phyloP scores from a whole-genome alignment of 768 basidiomycete genomes.

The Russula foetens region DNA sequence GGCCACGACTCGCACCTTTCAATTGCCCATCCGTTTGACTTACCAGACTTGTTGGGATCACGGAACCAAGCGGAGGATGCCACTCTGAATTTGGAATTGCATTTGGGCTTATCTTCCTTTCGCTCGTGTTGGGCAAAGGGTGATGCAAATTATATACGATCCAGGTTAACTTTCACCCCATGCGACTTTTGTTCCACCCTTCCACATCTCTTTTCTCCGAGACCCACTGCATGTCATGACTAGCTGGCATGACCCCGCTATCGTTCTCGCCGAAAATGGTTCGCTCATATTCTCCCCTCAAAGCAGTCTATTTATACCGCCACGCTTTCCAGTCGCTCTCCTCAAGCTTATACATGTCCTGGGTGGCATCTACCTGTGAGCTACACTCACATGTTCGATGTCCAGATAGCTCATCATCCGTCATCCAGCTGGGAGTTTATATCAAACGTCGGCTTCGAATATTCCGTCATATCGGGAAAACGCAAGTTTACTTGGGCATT shows the following conservation, averaged over 20 bases:
- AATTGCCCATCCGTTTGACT: too few species aligned
- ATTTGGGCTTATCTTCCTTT: too few species aligned
- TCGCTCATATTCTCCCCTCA: not conserved
- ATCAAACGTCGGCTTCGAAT: constrained; percentile 6
- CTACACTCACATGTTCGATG: not conserved
- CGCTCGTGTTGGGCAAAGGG: too few species aligned
- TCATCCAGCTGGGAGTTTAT: constrained; percentile 10
- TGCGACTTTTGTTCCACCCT: too few species aligned
- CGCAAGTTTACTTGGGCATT: constrained; percentile 12
- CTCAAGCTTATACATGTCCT: constrained; percentile 6
- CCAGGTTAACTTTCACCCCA: too few species aligned
- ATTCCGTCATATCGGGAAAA: not conserved
- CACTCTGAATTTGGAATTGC: too few species aligned
- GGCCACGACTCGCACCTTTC: too few species aligned
- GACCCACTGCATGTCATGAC: not conserved
- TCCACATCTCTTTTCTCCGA: too few species aligned
- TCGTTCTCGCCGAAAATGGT: not conserved
- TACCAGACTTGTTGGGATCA: too few species aligned
- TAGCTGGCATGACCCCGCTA: not conserved
- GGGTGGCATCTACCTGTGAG: constrained; percentile 15
- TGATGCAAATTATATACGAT: too few species aligned
- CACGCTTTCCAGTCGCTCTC: not conserved
- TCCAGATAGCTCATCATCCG: not conserved
- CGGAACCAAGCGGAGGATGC: too few species aligned
- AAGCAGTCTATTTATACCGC: not conserved